Evolutionary conservation across 306 rosid species (phyloP), one percentile per base, ranked within the genome.

Genomic region (Myrica gale): DNA sequence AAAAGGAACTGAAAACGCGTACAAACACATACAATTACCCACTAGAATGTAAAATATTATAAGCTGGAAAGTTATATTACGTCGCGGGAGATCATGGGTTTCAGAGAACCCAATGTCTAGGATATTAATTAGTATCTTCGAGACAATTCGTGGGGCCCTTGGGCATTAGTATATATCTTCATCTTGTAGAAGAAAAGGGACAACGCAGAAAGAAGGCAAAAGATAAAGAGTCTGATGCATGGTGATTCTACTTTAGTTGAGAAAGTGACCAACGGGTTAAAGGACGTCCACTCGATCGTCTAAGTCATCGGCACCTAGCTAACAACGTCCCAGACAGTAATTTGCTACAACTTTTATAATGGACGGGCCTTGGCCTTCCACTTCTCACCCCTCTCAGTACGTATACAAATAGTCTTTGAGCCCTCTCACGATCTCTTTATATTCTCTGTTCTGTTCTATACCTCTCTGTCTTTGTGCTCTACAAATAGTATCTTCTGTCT

Each of bases 291-390:
- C 65, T 48, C 39, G 17, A 17, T 80, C 76, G 74, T 81, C 84
- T 55, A 77, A 51, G 77, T 20, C 76, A 81, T 81, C 75, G 84
- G 76, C 76, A 62, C 10, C 71, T 72, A 26, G 32, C 32, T 10
- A 42, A 20, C 20, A 63, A 53, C n/a, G 39, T 23, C 47, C 74
- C 56, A 61, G 50, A 60, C 53, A n/a, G 47, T 78, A 21, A 70
- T 65, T 76, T 43, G 15, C 69, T 55, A 52, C 81, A 71, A 47
- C 74, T 71, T 71, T 47, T 44, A 68, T 76, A 43, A 58, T 72
- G 78, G 81, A 53, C 85, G 85, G 85, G 78, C 75, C 12, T 72
- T 81, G 76, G 77, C 71, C 71, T 77, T 50, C 67, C 75, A 21
- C 79, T 45, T 20, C 43, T 32, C 50, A 19, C 68, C 4, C 39